Evolutionary conservation across 2,329 filamentous ascomycete genomes (phyloP).

Genomic region (Cercospora sp.): DNA sequence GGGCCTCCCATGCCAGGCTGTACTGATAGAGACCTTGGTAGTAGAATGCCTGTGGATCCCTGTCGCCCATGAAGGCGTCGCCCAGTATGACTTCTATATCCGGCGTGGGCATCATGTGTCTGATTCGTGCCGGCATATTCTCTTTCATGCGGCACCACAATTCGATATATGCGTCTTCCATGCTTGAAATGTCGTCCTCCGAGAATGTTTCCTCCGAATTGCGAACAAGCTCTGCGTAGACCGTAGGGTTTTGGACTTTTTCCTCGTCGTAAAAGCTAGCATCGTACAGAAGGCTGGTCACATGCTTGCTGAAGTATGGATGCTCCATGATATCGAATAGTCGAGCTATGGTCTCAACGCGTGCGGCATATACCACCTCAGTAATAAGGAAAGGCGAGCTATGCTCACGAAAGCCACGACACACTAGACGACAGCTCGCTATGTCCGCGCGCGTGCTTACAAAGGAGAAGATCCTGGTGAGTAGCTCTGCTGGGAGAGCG

Average conservation of each 20-base stretch:
- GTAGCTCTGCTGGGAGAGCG: not conserved
- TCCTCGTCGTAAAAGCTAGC: slow-evolving; percentile 18
- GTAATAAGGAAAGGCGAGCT: slow-evolving; percentile 25
- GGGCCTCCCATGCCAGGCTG: not conserved
- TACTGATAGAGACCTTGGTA: not conserved
- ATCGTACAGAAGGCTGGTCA: slow-evolving; percentile 22
- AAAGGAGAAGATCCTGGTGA: slow-evolving; percentile 18
- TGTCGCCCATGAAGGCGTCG: not conserved
- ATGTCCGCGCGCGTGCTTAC: not conserved
- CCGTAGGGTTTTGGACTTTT: not conserved
- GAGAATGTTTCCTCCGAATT: not conserved
- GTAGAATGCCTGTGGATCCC: not conserved
- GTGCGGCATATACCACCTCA: slow-evolving; percentile 15
- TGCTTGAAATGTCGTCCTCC: not conserved
- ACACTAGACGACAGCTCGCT: slow-evolving; percentile 17
- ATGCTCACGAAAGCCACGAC: slow-evolving; percentile 16
- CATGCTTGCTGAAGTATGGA: slow-evolving; percentile 21
- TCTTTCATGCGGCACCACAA: not conserved
- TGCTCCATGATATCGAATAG: slow-evolving; percentile 19
- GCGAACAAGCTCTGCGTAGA: not conserved
- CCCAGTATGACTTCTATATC: not conserved
- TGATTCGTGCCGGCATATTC: not conserved
- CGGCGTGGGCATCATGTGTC: not conserved
- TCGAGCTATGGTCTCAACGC: slow-evolving; percentile 14
- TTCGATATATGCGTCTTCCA: not conserved